Evolutionary conservation across 2,329 filamentous ascomycete genomes (phyloP).

Genomic region (Capronia coronata): DNA sequence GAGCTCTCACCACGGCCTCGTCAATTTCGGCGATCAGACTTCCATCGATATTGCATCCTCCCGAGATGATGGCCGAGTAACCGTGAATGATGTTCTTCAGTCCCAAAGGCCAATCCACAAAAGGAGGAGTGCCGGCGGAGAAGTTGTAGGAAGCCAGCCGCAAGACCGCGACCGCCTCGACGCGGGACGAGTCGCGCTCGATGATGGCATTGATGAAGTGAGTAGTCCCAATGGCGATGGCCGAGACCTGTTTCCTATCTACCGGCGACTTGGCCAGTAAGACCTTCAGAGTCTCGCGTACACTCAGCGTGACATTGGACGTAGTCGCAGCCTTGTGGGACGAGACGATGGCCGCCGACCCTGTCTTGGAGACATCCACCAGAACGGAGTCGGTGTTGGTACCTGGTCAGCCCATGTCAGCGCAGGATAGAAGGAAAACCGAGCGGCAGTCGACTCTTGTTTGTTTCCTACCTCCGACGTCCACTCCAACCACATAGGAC

Average conservation of each 20-base stretch:
- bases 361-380: conserved; percentile 25
- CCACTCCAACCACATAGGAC: conserved; percentile 6
- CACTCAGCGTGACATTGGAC: conserved; percentile 39
- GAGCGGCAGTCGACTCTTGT: not conserved
- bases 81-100: conserved; percentile 45
- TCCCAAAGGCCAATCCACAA: conserved; percentile 44
- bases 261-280: conserved; percentile 35
- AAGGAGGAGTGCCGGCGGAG: conserved; percentile 36
- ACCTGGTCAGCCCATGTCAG: conserved; percentile 4
- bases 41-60: conserved; percentile 44
- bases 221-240: conserved; percentile 48
- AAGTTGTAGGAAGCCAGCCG: conserved; percentile 40
- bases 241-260: conserved; percentile 34
- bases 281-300: conserved; percentile 35
- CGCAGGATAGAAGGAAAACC: no score
- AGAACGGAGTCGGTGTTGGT: conserved; percentile 23
- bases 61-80: conserved; percentile 44
- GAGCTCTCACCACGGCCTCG: conserved; percentile 36
- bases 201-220: conserved; percentile 48
- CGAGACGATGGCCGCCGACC: conserved; percentile 34
- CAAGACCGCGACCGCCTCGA: conserved; percentile 49
- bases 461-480: conserved; percentile 9
- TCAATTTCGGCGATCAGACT: conserved; percentile 40
- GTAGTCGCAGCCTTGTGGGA: conserved; percentile 37
- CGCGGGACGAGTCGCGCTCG: conserved; percentile 44